Conservation (phyloP, 2,329 filamentous ascomycete species). For the Xylaria sp. region DNA sequence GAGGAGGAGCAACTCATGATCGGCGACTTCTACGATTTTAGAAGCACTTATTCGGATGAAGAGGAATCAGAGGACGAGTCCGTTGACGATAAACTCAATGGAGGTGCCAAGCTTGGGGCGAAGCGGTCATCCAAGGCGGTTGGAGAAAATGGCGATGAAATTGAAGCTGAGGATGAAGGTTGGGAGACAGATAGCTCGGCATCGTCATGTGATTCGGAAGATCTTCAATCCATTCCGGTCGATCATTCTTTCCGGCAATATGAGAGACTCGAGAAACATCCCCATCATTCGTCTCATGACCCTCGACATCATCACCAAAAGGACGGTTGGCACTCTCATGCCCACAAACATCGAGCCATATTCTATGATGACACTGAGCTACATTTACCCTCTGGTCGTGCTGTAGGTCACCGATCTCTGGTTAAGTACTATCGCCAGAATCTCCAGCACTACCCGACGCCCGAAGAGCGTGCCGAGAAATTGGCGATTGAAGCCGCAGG, state of each 20-base stretch:
- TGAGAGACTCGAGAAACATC: constrained; percentile 76
- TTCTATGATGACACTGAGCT: constrained; percentile 95
- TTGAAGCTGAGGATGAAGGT: constrained; percentile 73
- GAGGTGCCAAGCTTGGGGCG: constrained; percentile 77
- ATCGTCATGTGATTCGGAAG: constrained; percentile 88
- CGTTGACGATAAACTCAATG: constrained; percentile 59
- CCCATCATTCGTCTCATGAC: constrained; percentile 79
- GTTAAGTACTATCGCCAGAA: constrained; percentile 94
- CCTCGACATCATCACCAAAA: constrained; percentile 77
- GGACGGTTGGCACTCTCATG: constrained; percentile 85
- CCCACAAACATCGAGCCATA: constrained; percentile 80
- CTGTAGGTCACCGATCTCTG: constrained; percentile 88
- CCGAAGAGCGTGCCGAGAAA: constrained; percentile 78
- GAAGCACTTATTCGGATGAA: constrained; percentile 90
- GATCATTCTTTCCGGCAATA: constrained; percentile 78
- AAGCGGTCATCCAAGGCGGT: constrained; percentile 65
- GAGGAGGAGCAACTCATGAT: constrained; percentile 94
- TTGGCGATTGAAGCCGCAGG: constrained; percentile 66
- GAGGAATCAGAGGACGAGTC: constrained; percentile 70
- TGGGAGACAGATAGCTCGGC: constrained; percentile 96
- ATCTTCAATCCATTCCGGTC: constrained; percentile 81
- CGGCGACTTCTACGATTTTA: constrained; percentile 97
- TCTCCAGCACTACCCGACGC: constrained; percentile 82
- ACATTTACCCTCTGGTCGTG: constrained; percentile 88
- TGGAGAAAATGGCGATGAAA: constrained; percentile 65